A percentile compares a stretch with the other conserved stretches of the same genome.
These are phyloP conservation scores for Halocafeteria seosinensis DNA, from an alignment of 108 stramenopile species.

Conservation along the genomic window DNA sequence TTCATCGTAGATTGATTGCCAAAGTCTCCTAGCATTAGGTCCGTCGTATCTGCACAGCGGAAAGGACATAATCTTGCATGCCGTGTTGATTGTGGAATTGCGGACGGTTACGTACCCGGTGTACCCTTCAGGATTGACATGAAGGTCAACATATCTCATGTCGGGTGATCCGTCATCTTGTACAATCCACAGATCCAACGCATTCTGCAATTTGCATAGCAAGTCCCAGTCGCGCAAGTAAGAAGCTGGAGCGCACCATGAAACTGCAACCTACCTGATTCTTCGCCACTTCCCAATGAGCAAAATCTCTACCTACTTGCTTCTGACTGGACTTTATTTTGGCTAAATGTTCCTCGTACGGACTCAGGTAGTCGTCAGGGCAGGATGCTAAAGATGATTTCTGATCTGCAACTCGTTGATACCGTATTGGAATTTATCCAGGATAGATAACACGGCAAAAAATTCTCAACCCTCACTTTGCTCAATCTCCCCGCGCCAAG, in stretches of 20 bases:
- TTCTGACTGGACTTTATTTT: background rate
- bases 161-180: background rate
- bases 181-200: background rate
- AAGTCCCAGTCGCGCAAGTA: background rate
- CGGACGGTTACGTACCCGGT: too few species aligned
- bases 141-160: slow-evolving; percentile 56
- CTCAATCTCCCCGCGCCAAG: background rate
- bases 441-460: too few species aligned
- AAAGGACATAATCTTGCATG: too few species aligned
- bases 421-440: too few species aligned
- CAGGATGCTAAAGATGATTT: too few species aligned
- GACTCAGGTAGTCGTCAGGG: too few species aligned
- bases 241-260: background rate
- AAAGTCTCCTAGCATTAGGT: slow-evolving; percentile 52
- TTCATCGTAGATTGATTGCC: slow-evolving; percentile 73
- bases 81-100: too few species aligned
- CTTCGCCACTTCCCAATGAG: background rate
- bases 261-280: background rate
- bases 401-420: too few species aligned
- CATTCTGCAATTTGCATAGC: background rate
- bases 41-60: too few species aligned
- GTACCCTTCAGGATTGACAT: slow-evolving; percentile 70
- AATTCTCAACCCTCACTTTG: background rate
- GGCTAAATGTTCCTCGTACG: too few species aligned
- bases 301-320: background rate